Conservation (phyloP, 345 rosid genomes). For the Eucalyptus viminalis region DNA sequence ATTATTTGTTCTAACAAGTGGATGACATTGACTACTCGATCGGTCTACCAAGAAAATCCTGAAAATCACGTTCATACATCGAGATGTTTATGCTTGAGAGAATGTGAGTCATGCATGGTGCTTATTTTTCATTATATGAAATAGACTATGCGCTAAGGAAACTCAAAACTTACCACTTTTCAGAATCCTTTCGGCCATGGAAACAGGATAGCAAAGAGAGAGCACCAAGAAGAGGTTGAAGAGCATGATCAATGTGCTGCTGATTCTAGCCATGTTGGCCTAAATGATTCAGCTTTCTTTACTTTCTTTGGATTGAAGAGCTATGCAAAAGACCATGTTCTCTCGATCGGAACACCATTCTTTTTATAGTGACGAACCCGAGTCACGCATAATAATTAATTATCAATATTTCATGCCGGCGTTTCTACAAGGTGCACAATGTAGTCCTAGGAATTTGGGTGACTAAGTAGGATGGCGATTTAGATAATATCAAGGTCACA, state of each 20-base stretch:
- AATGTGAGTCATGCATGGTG: neutral
- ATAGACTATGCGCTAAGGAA: neutral
- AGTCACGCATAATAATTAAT: neutral
- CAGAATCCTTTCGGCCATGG: neutral
- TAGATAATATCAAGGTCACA: neutral
- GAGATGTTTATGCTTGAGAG: neutral
- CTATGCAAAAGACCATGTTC: neutral
- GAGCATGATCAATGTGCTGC: neutral
- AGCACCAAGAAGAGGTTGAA: neutral
- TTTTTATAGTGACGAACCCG: neutral
- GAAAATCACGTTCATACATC: neutral
- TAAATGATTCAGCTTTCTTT: neutral
- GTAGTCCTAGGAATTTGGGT: neutral
- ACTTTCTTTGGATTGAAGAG: neutral
- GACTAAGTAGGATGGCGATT: neutral
- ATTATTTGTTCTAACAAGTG: neutral
- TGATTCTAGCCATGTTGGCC: neutral
- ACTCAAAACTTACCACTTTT: neutral
- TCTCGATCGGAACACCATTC: neutral
- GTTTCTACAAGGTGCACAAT: neutral
- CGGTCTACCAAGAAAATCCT: neutral
- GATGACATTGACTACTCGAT: neutral
- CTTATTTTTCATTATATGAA: neutral
- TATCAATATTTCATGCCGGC: neutral
- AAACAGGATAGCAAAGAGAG: neutral